Evolutionary conservation across 257 asterid species (phyloP).

Genomic region (Nicotiana sylvestris): DNA sequence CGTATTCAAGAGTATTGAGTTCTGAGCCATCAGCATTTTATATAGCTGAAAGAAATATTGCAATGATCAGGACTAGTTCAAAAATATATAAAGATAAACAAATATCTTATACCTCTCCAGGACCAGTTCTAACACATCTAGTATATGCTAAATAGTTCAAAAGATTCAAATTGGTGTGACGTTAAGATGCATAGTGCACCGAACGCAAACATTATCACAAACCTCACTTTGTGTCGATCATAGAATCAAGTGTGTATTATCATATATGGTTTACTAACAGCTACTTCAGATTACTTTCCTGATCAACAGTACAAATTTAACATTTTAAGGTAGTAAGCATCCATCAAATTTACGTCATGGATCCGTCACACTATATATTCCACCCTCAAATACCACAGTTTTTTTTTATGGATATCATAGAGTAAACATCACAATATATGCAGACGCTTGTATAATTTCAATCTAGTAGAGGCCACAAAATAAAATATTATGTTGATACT

Average conservation of each 20-base stretch:
- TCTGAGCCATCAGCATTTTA: no score
- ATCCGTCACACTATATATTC: background rate
- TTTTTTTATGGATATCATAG: no score
- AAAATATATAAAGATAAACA: no score
- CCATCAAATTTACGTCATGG: background rate
- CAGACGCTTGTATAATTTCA: no score
- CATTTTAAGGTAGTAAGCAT: background rate
- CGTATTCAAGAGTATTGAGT: no score
- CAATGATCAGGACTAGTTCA: no score
- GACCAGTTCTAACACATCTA: background rate
- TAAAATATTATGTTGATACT: no score
- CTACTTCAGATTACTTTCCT: background rate
- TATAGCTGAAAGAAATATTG: no score
- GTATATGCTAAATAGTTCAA: background rate
- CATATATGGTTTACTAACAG: background rate
- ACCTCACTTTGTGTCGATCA: background rate
- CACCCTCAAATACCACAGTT: background rate
- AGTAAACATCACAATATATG: no score
- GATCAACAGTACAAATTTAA: background rate
- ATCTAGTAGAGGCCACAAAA: no score
- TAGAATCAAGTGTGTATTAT: background rate
- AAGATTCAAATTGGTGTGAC: background rate
- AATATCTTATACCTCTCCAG: no score
- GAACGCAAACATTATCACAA: background rate
- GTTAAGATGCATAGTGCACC: background rate